Evolutionary conservation across 2,329 filamentous ascomycete genomes (phyloP).

Genomic region (Xylariaceae sp.): DNA sequence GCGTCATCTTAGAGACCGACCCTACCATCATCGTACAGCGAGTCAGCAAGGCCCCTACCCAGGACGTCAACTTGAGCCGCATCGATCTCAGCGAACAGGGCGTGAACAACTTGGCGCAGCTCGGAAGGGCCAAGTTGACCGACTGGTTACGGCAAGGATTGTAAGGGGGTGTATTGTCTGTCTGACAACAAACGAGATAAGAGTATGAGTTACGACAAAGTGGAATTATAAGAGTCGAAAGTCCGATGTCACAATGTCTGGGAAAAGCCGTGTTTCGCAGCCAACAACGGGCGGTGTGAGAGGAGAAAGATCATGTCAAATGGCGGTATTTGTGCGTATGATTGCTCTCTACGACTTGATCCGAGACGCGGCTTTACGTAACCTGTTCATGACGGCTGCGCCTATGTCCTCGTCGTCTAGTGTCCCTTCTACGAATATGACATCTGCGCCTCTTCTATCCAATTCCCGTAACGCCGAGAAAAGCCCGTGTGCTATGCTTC

Average conservation of each 20-base stretch:
- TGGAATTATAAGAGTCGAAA: slow-evolving; percentile 17
- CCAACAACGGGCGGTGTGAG: slow-evolving; percentile 8
- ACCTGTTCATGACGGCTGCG: slow-evolving; percentile 78
- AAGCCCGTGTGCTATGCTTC: slow-evolving; percentile 75
- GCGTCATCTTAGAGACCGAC: slow-evolving; percentile 95
- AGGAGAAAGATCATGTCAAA: slow-evolving; percentile 19
- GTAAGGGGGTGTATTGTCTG: slow-evolving; percentile 35
- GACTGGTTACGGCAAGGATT: slow-evolving; percentile 85
- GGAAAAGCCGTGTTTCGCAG: slow-evolving; percentile 22
- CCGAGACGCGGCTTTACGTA: slow-evolving; percentile 69
- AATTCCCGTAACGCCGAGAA: slow-evolving; percentile 84
- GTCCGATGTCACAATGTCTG: slow-evolving; percentile 26
- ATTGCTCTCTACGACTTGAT: slow-evolving; percentile 43
- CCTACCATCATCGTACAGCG: slow-evolving; percentile 88
- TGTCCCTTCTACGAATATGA: slow-evolving; percentile 89
- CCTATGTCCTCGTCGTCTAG: slow-evolving; percentile 74
- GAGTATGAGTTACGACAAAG: slow-evolving; percentile 6
- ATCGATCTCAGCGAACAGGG: slow-evolving; percentile 96
- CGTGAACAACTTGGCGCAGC: slow-evolving; percentile 86
- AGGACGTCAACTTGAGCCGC: slow-evolving; percentile 87
- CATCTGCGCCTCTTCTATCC: slow-evolving; percentile 70
- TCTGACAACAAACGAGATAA: slow-evolving; percentile 9
- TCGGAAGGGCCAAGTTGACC: slow-evolving; percentile 85
- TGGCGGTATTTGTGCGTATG: slow-evolving; percentile 16
- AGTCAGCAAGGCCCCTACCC: slow-evolving; percentile 84